A percentile compares a stretch with the other conserved stretches of the same genome.
These are phyloP conservation scores for Geoglossum cookeanum DNA, from an alignment of 2,329 filamentous ascomycete species.

Conservation along the genomic window DNA sequence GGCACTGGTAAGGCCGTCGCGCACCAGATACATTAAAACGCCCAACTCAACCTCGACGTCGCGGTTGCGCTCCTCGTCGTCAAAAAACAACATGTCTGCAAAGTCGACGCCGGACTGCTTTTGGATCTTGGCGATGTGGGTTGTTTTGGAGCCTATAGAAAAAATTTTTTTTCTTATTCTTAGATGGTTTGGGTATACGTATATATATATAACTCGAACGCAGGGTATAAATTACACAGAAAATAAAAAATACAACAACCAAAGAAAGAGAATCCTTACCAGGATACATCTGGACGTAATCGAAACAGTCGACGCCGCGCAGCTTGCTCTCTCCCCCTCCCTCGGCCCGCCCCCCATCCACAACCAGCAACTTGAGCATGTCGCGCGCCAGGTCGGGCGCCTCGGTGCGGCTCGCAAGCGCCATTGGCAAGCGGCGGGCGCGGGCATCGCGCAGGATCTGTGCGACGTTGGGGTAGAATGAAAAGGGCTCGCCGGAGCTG, in stretches of 20 bases:
- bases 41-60: constrained; percentile 58
- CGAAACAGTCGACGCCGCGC: constrained; percentile 32
- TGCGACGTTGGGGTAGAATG: constrained; percentile 54
- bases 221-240: too few relatives aligned
- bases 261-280: too few relatives aligned
- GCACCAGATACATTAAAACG: constrained; percentile 66
- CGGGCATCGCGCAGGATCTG: constrained; percentile 43
- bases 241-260: too few relatives aligned
- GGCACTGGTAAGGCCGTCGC: constrained; percentile 54
- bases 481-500: constrained; percentile 40
- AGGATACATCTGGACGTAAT: constrained; percentile 45
- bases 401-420: constrained; percentile 61
- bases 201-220: too few relatives aligned
- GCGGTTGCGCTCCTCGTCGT: constrained; percentile 72
- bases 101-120: constrained; percentile 51
- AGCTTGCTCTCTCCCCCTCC: too few relatives aligned
- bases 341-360: too few relatives aligned
- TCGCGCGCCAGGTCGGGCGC: constrained; percentile 64
- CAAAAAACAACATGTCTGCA: constrained; percentile 87
- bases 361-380: constrained; percentile 56
- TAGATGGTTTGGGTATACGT: too few relatives aligned
- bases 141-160: constrained; percentile 40
- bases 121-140: constrained; percentile 60
- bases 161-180: too few relatives aligned
- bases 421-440: constrained; percentile 37